Conservation (phyloP, 2,329 filamentous ascomycete genomes). For the Trichoderma sp. region DNA sequence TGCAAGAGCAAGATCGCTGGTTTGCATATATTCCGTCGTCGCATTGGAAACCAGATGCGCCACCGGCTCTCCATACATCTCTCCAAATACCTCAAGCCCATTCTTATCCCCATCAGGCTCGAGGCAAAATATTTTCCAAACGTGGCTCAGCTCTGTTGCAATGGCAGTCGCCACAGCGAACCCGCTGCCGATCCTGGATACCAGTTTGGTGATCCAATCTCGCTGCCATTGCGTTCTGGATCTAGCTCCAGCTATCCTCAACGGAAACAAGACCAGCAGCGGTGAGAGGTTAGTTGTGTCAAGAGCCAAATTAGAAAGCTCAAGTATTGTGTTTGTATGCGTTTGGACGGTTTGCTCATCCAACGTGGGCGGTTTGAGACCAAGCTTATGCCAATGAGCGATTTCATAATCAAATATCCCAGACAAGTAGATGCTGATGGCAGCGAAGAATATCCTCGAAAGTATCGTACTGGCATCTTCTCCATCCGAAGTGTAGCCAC, state of each 20-base stretch:
- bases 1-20: not conserved
- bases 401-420: constrained; percentile 38
- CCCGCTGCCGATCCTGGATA: constrained; percentile 22
- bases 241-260: constrained; percentile 35
- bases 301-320: constrained; percentile 21
- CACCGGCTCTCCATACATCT: not conserved
- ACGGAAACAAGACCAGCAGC: constrained; percentile 34
- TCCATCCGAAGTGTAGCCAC: not conserved
- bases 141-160: constrained; percentile 20
- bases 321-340: constrained; percentile 29
- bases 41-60: not conserved
- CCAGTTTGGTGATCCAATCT: constrained; percentile 21
- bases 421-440: constrained; percentile 37
- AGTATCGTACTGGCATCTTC: constrained; percentile 24
- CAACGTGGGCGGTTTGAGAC: constrained; percentile 26
- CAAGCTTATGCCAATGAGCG: constrained; percentile 28
- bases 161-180: constrained; percentile 31
- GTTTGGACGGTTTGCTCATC: constrained; percentile 23
- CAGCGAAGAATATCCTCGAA: constrained; percentile 28
- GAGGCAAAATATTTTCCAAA: constrained; percentile 24
- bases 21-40: not conserved
- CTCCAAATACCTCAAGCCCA: not conserved
- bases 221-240: constrained; percentile 26
- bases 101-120: not conserved
- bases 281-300: constrained; percentile 28